Base-by-base conservation (phyloP, 2,329 filamentous ascomycete genomes). In the Fusarium sp. region DNA sequence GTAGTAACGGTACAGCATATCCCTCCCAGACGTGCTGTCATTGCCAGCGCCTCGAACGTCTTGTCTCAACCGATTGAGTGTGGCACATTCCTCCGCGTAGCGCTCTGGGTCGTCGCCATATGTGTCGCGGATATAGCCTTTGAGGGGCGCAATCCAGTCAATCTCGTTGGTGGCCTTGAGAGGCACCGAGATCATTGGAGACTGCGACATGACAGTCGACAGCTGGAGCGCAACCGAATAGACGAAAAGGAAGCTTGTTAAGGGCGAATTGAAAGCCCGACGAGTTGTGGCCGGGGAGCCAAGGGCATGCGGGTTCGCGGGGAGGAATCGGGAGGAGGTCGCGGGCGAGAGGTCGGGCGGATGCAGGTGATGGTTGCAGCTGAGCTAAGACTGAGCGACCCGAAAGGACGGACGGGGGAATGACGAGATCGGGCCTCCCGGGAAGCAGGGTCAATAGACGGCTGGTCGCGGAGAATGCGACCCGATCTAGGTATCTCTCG, bases 21-120 rank as follows among this genome's bases (percentile, higher is more conserved):
- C 97, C 79, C 97, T 88, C 57, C 97, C 97, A 7, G 95, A 94
- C 25, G 95, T 97, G 84, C 95, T 98, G 82, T 99, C 97, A 84
- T 97, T 98, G 25, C 97, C 96, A 35, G 97, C 97, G 36, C 97
- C 97, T 81, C 97, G 91, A 94, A 99, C 98, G 82, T 99, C 97
- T 90, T 99, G 97, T 79, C 97, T 92, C 84, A 99, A 87, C 52
- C 97, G 92, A 85, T 98, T 97, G 83, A 99, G 91, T 40, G 95
- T 97, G 47, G 91, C 92, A 86, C 97, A 98, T 88, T 99, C 97
- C 84, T 98, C 95, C 63, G 92, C 91, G 86, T 99, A 99, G 78
- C 95, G 91, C 83, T 99, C 97, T 31, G 97, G 96, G 82, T 98
- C 96, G 84, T 99, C 97, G 82, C 95, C 95, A 82, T 99, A 98